Percentiles rank a stretch among this genome's conserved stretches.
Evolutionary conservation across 805 yeast genomes (phyloP).

Genomic region (Tetrapisispora arboricola): DNA sequence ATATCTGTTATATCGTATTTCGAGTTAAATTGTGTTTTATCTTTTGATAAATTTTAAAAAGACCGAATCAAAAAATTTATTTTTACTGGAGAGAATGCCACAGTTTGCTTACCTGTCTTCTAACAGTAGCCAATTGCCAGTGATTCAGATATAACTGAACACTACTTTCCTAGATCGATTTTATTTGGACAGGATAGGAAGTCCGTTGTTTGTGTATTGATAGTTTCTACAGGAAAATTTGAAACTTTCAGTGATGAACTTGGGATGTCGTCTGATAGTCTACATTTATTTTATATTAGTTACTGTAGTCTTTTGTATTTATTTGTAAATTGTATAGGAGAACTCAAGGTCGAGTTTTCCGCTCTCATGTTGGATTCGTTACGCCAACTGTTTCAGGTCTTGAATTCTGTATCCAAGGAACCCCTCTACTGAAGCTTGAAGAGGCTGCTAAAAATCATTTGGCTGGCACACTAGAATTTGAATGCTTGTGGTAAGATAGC

Average conservation of each 20-base stretch:
- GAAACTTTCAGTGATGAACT: conserved; percentile 22
- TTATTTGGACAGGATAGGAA: conserved; percentile 29
- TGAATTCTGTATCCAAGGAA: too few relatives aligned
- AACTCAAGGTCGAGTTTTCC: too few relatives aligned
- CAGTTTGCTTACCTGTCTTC: conserved; percentile 30
- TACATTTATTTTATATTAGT: conserved; percentile 12
- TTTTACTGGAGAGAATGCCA: conserved; percentile 30
- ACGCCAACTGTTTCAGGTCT: too few relatives aligned
- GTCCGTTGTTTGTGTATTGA: conserved; percentile 29
- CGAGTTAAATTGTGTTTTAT: not conserved
- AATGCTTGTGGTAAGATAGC: too few relatives aligned
- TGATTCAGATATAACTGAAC: conserved; percentile 25
- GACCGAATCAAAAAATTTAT: conserved; percentile 25
- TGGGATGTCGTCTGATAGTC: conserved; percentile 32
- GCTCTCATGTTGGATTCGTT: not conserved
- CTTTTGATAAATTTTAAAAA: conserved; percentile 9
- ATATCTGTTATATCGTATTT: too few relatives aligned
- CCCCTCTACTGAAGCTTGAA: too few relatives aligned
- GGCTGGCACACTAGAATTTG: too few relatives aligned
- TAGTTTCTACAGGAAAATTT: conserved; percentile 3
- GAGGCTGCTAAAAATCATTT: too few relatives aligned
- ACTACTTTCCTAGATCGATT: conserved; percentile 30
- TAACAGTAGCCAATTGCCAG: conserved; percentile 32
- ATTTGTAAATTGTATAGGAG: too few relatives aligned
- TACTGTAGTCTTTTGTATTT: too few relatives aligned